Base-by-base conservation (phyloP, 352 stramenopile species). In the Phytophthora sp. region DNA sequence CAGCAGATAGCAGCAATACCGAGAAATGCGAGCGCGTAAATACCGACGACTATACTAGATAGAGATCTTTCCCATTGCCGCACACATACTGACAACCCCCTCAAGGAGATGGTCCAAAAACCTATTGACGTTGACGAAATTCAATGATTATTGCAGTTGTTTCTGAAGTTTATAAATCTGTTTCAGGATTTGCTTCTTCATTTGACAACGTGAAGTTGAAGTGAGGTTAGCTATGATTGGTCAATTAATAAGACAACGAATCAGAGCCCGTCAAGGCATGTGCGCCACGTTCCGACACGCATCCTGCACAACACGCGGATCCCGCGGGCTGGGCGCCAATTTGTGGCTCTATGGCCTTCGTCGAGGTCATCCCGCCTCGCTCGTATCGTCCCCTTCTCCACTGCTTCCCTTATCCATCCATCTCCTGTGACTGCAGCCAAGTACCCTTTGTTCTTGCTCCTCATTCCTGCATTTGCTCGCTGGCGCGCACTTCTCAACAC, bases 401-500 rank as follows among this genome's bases (percentile, higher is more conserved):
- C 27, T 26, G 47, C 47, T 31, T 23, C 42, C 38, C 57, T 21
- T 57, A 50, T 38, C 53, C 53, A 60, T 36, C 53, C 38, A 42
- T 60, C 33, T 23, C 21, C 27, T 33, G 35, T n/a, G 21, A 12
- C 29, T 24, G 18, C 18, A 16, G 7, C n/a, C 18, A 23, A 15
- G 41, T 38, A 61, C 27, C 30, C 45, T 50, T 23, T 39, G 18
- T 11, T 18, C 2, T 26, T 23, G 2, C 16, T 57, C 30, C 15
- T 78, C 83, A 91, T 82, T 91, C 70, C 57, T 74, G 62, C 73
- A 86, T 90, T 86, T 87, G 77, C 80, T 79, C 45, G 29, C 73
- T 73, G 60, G 66, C 59, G 52, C 71, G 66, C 77, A 82, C 66
- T 73, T 57, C 55, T n/a, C 31, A 59, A 45, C 36, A 61, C 58